phyloP scores from a whole-genome alignment of 495 filamentous ascomycete genomes.

The Tuber borchii region DNA sequence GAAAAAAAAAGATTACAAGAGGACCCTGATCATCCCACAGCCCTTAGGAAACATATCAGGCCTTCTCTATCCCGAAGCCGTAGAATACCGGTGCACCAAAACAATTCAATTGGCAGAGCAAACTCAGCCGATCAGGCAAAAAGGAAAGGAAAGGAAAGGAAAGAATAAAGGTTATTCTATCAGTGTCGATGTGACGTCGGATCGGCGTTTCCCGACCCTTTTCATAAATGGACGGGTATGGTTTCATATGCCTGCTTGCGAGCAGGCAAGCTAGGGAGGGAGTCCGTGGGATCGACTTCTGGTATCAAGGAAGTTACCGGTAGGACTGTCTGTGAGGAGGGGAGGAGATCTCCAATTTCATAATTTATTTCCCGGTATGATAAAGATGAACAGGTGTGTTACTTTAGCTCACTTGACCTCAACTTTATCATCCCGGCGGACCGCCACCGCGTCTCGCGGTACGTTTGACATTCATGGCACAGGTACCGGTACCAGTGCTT shows the following conservation, averaged over 20 bases:
- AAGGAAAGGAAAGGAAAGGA: neutral
- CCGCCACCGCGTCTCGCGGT: neutral
- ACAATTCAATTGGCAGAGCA: neutral
- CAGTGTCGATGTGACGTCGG: slow-evolving; percentile 7
- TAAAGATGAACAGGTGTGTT: too few relatives aligned
- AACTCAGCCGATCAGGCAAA: slow-evolving; percentile 6
- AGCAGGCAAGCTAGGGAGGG: neutral
- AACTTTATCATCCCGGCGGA: neutral
- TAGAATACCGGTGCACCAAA: neutral
- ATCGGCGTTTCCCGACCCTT: neutral
- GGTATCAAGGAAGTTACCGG: neutral
- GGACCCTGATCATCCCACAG: neutral
- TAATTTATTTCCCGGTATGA: neutral
- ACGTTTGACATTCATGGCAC: neutral
- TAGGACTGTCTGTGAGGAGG: neutral
- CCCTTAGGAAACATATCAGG: neutral
- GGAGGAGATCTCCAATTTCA: neutral
- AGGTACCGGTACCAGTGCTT: neutral
- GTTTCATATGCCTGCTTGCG: neutral
- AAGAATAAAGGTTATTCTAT: slow-evolving; percentile 1
- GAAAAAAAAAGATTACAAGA: neutral
- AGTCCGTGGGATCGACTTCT: neutral
- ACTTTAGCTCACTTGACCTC: neutral
- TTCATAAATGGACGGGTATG: neutral
- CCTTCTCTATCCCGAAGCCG: neutral